These are phyloP conservation scores for Ophiosphaerella herpotricha DNA, from an alignment of 2,329 filamentous ascomycete species.

Conservation along the genomic window DNA sequence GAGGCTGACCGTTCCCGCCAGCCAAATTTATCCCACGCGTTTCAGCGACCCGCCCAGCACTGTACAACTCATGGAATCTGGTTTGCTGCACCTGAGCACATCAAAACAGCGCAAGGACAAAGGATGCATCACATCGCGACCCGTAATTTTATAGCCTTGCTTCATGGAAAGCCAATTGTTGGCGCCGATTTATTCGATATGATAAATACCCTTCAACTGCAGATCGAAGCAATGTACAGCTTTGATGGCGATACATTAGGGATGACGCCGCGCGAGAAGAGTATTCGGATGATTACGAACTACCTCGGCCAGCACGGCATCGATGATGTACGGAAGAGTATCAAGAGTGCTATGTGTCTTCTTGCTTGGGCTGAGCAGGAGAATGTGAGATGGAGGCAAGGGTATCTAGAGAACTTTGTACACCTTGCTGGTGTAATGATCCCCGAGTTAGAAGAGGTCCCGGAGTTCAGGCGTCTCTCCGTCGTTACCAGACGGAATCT, in stretches of 20 bases:
- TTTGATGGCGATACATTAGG: constrained; percentile 43
- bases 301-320: constrained; percentile 65
- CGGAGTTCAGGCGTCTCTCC: constrained; percentile 64
- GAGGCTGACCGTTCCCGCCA: constrained; percentile 10
- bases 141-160: constrained; percentile 69
- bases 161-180: constrained; percentile 68
- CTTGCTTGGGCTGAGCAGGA: constrained; percentile 69
- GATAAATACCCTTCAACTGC: constrained; percentile 64
- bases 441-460: constrained; percentile 51
- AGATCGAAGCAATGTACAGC: constrained; percentile 62
- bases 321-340: constrained; percentile 67
- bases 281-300: constrained; percentile 63
- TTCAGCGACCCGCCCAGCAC: constrained; percentile 9
- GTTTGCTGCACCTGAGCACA: constrained; percentile 61
- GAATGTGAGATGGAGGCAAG: constrained; percentile 66
- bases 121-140: constrained; percentile 67
- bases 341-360: constrained; percentile 63
- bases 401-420: constrained; percentile 69
- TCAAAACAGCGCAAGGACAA: constrained; percentile 54
- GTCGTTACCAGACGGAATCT: constrained; percentile 67
- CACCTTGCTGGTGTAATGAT: constrained; percentile 67
- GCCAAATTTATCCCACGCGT: constrained; percentile 17
- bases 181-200: constrained; percentile 67
- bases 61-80: constrained; percentile 58
- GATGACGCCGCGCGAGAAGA: constrained; percentile 48